phyloP scores from a whole-genome alignment of 1,139 yeast species.

The Geotrichum restrictum region DNA sequence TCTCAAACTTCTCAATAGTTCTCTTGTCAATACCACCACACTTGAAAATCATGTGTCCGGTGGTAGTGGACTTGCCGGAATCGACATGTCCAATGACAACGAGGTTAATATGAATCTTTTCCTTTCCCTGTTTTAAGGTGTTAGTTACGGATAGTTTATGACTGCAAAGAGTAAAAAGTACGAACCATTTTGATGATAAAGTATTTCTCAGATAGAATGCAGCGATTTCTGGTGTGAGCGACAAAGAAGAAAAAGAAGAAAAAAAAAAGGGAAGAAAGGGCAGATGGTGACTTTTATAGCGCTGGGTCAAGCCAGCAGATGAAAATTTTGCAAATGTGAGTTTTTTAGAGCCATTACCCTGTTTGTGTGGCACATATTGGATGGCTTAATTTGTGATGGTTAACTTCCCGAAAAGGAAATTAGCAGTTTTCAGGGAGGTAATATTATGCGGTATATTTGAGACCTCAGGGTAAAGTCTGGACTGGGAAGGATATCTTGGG shows the following conservation, averaged over 20 bases:
- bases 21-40: slow-evolving; percentile 91
- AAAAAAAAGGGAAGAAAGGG: slow-evolving; percentile 19
- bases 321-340: background rate
- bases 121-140: slow-evolving; percentile 56
- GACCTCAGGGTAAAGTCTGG: background rate
- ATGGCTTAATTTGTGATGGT: background rate
- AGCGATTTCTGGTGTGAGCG: slow-evolving; percentile 22
- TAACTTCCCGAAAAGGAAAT: background rate
- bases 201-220: slow-evolving; percentile 40
- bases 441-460: background rate
- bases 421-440: background rate
- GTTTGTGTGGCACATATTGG: background rate
- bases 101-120: slow-evolving; percentile 96
- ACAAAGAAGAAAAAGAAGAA: slow-evolving; percentile 37
- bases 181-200: slow-evolving; percentile 37
- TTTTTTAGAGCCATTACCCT: slow-evolving; percentile 10
- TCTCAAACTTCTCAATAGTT: slow-evolving; percentile 97
- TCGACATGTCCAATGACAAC: slow-evolving; percentile 99
- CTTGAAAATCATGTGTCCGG: slow-evolving; percentile 99
- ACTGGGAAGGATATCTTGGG: too few species aligned
- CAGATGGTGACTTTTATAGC: background rate
- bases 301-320: background rate
- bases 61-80: slow-evolving; percentile 96
- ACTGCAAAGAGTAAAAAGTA: background rate
- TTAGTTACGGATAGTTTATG: background rate